Conservation (phyloP, 2,329 filamentous ascomycete genomes). For the Talaromyces sp. region DNA sequence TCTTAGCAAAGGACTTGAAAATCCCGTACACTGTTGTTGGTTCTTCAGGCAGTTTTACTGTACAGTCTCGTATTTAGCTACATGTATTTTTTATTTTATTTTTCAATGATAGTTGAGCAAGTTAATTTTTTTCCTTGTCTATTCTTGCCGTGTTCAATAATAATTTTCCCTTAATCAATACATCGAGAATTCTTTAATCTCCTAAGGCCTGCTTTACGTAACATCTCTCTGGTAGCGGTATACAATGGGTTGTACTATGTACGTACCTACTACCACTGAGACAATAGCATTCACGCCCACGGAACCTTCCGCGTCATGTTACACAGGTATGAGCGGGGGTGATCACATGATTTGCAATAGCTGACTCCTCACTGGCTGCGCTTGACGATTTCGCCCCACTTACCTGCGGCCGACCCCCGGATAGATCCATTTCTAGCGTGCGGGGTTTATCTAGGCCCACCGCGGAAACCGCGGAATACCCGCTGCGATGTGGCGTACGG, state of each 20-base stretch:
- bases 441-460: not conserved
- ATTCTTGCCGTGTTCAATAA: not conserved
- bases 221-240: not conserved
- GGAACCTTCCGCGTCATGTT: not conserved
- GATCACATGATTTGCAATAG: not conserved
- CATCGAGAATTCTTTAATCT: no score
- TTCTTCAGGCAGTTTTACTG: not conserved
- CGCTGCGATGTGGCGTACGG: not conserved
- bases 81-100: not conserved
- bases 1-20: constrained; percentile 26
- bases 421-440: not conserved
- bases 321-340: not conserved
- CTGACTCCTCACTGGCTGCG: not conserved
- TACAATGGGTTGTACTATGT: no score
- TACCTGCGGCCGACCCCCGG: not conserved
- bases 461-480: not conserved
- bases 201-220: not conserved
- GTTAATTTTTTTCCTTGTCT: not conserved
- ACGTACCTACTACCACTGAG: not conserved
- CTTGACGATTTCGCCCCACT: not conserved
- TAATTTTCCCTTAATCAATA: not conserved
- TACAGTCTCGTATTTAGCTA: not conserved
- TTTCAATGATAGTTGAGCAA: not conserved
- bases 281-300: not conserved
- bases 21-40: constrained; percentile 10